Base-by-base conservation (phyloP, 768 basidiomycete species). In the Paxillus involutus region DNA sequence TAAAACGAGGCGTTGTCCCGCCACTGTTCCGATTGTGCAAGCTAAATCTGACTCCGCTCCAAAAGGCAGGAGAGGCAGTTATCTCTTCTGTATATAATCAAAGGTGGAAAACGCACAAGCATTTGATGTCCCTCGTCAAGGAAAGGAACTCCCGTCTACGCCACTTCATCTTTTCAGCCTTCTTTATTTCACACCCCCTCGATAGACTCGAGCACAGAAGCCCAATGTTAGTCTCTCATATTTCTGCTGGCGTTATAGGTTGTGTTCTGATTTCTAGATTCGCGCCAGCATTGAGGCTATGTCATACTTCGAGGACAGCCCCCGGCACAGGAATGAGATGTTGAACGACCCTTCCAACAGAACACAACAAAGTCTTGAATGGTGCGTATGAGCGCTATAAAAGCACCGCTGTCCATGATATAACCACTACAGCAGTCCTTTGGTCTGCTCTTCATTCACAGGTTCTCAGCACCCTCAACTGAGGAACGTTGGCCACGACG, bases 371-470 rank as follows among this genome's bases (percentile, higher is more conserved):
- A 29, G 26, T 17, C 44, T 58, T 36, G 35, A 55, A 44, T 1
- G 47, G 63, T 66, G 41, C 29, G 66, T 16, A 41, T 19, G 11
- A 47, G 30, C 42, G 11, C 9, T 62, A 65, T 62, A 65, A 62
- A 55, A 43, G 50, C 17, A 1, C 21, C 37, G 29, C 40, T 26
- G 3, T 21, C 21, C 30, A 17, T 59, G 47, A 62, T 56, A 52
- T 52, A 14, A 44, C 58, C 41, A 19, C 44, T 44, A 56, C 56
- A 57, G 53, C 58, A 57, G 40, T 24, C 21, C 47, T 35, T 21
- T 32, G 36, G 44, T 33, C 21, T 17, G 26, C 30, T 14, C 46
- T 17, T 47, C 33, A 33, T 19, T 29, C 6, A 14, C 30, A 30
- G 11, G 13, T 17, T 11, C 39, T 29, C 63, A 43, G 11, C 19